A percentile compares a stretch with the other conserved stretches of the same genome.
phyloP scores from a whole-genome alignment of 129 eudicot genomes.

The Flaveria robusta region DNA sequence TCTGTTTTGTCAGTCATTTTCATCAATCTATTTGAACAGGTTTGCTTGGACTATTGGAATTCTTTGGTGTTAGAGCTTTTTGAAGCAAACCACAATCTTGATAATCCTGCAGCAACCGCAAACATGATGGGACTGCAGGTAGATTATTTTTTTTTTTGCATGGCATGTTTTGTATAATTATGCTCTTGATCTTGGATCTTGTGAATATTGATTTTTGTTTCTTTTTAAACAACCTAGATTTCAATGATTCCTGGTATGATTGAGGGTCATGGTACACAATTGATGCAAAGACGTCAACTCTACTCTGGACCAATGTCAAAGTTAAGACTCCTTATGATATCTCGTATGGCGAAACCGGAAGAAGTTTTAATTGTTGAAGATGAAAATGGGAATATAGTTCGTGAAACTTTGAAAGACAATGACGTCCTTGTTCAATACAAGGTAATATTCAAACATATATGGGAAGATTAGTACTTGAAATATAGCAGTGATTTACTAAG shows the following conservation, averaged over 20 bases:
- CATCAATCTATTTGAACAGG: slow-evolving; percentile 44
- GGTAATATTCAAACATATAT: slow-evolving; percentile 42
- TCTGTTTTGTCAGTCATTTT: slow-evolving; percentile 7
- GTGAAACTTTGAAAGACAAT: slow-evolving; percentile 98
- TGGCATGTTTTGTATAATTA: background rate
- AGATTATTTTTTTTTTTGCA: slow-evolving; percentile 13
- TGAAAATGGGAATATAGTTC: slow-evolving; percentile 98
- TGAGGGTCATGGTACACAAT: slow-evolving; percentile 77
- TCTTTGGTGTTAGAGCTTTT: slow-evolving; percentile 82
- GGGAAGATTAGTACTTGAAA: slow-evolving; percentile 5
- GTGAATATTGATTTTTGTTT: slow-evolving; percentile 8
- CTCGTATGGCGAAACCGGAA: slow-evolving; percentile 99
- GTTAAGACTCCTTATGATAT: slow-evolving; percentile 82
- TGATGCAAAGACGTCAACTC: slow-evolving; percentile 81
- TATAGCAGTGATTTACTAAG: background rate
- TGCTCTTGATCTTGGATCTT: background rate
- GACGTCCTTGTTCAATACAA: slow-evolving; percentile 97
- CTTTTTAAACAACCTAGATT: slow-evolving; percentile 38
- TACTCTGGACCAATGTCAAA: slow-evolving; percentile 87
- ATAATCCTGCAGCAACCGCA: slow-evolving; percentile 68
- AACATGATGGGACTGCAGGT: slow-evolving; percentile 98
- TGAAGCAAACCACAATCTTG: slow-evolving; percentile 84
- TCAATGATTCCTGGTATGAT: slow-evolving; percentile 55
- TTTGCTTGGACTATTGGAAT: slow-evolving; percentile 99
- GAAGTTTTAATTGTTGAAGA: slow-evolving; percentile 97